Evolutionary conservation across 305 asterid species (phyloP), one percentile per base, ranked within the genome.

Genomic region (Euphrasia arctica): DNA sequence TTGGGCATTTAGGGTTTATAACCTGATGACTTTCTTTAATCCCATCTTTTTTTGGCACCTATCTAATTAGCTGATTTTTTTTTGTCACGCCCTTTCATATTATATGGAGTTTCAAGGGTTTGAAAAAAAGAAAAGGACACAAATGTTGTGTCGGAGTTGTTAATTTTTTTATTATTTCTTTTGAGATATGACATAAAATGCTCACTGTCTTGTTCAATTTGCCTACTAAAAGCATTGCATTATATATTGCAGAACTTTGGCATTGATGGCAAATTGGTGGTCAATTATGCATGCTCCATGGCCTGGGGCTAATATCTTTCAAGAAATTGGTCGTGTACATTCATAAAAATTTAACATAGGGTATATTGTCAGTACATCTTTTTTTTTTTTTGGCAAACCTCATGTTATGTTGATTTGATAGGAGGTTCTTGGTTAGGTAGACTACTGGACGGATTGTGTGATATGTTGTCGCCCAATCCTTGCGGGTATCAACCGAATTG

Each of bases 241-340:
- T 67, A 41, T 67, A 14, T 65, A 28, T 62, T 75, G 79, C 95
- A 90, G 96, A 90, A 88, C 79, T 90, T 90, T 62, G 95, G 96
- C 58, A 69, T 88, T 75, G 95, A 90, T 69, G 97, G 97, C 22
- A 88, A 88, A 75, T 75, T 90, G 83, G 87, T 90, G 71, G 93
- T 90, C 59, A 88, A 90, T 60, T 90, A 88, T 67, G 96, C 97
- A 2, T 85, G 84, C 78, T 88, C 97, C 73, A 88, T 90, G 97
- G 97, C 96, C 3, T 90, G 96, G 97, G 97, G 90, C 5, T 82
- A 72, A 78, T 56, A 60, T 43, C 74, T 47, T 50, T 36, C 59
- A 42, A 54, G 57, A 41, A 61, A 52, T 18, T 49, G 56, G 56
- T 58, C 13, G 56, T 27, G 45, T 64, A 69, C 67, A 22, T 63